These are phyloP conservation scores for Wallemia ichthyophaga DNA, from an alignment of 1,284 basidiomycete genomes.

Conservation along the genomic window DNA sequence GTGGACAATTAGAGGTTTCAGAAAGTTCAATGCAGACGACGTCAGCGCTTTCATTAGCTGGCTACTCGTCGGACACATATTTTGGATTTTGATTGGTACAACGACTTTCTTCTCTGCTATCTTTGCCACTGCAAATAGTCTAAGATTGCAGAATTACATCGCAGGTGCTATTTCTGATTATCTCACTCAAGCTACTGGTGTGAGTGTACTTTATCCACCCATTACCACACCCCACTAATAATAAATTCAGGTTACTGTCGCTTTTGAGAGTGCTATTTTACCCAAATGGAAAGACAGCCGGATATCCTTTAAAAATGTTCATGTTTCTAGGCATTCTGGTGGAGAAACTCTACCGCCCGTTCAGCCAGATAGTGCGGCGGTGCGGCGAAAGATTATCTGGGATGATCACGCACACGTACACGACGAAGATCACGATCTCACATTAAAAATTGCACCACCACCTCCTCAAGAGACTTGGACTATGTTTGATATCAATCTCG, in stretches of 20 bases:
- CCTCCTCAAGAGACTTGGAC: slow-evolving; percentile 28
- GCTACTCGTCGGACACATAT: slow-evolving; percentile 72
- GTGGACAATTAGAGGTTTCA: slow-evolving; percentile 85
- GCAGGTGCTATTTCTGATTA: slow-evolving; percentile 75
- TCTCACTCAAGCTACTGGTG: slow-evolving; percentile 68
- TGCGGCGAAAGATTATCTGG: background rate
- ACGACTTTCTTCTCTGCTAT: slow-evolving; percentile 88
- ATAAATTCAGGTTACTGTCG: slow-evolving; percentile 2
- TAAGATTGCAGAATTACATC: slow-evolving; percentile 73
- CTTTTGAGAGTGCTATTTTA: slow-evolving; percentile 85
- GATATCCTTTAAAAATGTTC: slow-evolving; percentile 90
- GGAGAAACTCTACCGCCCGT: background rate
- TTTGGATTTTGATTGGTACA: slow-evolving; percentile 86
- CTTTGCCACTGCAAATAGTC: slow-evolving; percentile 61
- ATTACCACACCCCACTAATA: background rate
- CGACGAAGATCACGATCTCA: slow-evolving; percentile 16
- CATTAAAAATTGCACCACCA: slow-evolving; percentile 19
- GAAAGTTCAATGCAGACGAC: slow-evolving; percentile 86
- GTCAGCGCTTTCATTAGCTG: slow-evolving; percentile 86
- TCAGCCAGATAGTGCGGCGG: background rate
- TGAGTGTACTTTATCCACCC: slow-evolving; percentile 2
- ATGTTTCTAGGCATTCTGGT: slow-evolving; percentile 48
- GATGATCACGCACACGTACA: slow-evolving; percentile 3
- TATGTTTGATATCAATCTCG: slow-evolving; percentile 68
- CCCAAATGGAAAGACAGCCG: slow-evolving; percentile 89